phyloP scores from a whole-genome alignment of 2,329 filamentous ascomycete species.

The Reticulascus tulasneorum region DNA sequence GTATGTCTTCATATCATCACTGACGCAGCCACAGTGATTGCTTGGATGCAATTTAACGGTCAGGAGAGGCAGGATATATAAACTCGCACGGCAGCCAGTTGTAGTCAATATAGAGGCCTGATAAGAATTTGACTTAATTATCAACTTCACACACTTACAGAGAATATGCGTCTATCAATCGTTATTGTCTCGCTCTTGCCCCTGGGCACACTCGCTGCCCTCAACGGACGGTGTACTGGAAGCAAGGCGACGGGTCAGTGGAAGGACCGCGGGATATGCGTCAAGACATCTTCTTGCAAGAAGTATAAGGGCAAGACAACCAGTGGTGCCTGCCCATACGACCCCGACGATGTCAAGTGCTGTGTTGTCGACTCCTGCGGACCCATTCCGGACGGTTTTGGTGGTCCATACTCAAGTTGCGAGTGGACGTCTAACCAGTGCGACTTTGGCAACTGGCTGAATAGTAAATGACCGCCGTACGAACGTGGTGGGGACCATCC shows the following conservation, averaged over 20 bases:
- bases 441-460: neutral
- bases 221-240: slow-evolving; percentile 6
- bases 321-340: slow-evolving; percentile 4
- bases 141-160: too few species aligned
- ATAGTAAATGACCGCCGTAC: neutral
- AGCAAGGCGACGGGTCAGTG: slow-evolving; percentile 2
- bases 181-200: slow-evolving; percentile 1
- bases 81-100: too few species aligned
- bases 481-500: too few species aligned
- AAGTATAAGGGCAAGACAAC: slow-evolving; percentile 1
- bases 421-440: slow-evolving; percentile 3
- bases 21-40: too few species aligned
- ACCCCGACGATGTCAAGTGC: slow-evolving; percentile 5
- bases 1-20: too few species aligned
- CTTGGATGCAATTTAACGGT: too few species aligned
- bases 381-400: neutral
- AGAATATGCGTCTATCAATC: too few species aligned
- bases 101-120: too few species aligned
- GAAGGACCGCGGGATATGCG: slow-evolving; percentile 3
- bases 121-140: too few species aligned
- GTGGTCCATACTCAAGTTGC: too few species aligned
- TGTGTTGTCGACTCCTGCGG: slow-evolving; percentile 1
- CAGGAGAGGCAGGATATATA: too few species aligned
- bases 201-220: neutral
- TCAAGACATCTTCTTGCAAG: slow-evolving; percentile 4